Percentiles rank a stretch among this genome's conserved stretches.
Evolutionary conservation across 768 basidiomycete genomes (phyloP).

Genomic region (Phylloporus rhodoxanthus): DNA sequence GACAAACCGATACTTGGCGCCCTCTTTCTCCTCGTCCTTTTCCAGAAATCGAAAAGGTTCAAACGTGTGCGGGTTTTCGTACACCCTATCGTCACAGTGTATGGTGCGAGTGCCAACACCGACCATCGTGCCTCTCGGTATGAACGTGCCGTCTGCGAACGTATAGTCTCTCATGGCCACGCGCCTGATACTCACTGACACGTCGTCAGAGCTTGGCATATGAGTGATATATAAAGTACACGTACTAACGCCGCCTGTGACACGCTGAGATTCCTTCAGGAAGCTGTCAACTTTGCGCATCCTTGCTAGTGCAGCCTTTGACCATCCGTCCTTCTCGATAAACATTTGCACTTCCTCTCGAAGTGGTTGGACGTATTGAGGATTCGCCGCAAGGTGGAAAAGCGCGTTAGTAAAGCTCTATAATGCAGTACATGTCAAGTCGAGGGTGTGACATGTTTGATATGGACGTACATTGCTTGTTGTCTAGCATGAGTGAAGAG

Average conservation of each 20-base stretch:
- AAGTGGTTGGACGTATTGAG: too few species aligned
- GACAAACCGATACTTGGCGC: neutral
- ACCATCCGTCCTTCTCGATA: neutral
- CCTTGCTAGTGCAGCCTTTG: neutral
- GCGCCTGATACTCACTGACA: neutral
- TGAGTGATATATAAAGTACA: neutral
- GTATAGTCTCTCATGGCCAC: too few species aligned
- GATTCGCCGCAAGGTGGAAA: too few species aligned
- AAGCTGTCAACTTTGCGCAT: neutral
- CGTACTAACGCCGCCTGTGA: neutral
- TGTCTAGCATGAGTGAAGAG: neutral
- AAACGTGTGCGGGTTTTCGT: constrained; percentile 27
- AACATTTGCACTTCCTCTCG: too few species aligned
- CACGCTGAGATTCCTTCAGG: neutral
- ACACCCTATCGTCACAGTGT: constrained; percentile 11
- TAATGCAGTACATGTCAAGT: too few species aligned
- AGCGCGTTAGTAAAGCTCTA: too few species aligned
- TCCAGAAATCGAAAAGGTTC: too few species aligned
- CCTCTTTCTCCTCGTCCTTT: constrained; percentile 7
- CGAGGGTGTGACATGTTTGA: too few species aligned
- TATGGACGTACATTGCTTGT: neutral
- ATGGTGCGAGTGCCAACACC: constrained; percentile 1
- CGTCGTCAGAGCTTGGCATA: neutral
- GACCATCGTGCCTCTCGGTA: constrained; percentile 29
- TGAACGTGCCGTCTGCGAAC: constrained; percentile 6